Conservation (phyloP, 2,329 filamentous ascomycete species). For the Colletotrichum somersetense region DNA sequence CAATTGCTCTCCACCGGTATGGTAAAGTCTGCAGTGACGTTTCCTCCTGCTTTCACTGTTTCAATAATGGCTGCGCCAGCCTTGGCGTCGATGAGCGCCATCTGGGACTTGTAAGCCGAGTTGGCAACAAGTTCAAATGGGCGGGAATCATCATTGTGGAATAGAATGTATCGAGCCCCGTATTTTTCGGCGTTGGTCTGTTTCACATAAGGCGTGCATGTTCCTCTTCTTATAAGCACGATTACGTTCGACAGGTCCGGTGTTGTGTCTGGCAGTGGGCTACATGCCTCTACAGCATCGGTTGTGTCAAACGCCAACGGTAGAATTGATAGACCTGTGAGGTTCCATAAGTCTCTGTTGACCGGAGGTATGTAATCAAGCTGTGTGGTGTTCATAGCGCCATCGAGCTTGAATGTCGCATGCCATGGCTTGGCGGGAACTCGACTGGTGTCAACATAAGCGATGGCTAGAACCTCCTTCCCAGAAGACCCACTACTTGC, state of each 20-base stretch:
- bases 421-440: slow-evolving; percentile 47
- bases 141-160: slow-evolving; percentile 47
- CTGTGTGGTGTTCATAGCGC: slow-evolving; percentile 44
- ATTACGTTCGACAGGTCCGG: slow-evolving; percentile 45
- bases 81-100: slow-evolving; percentile 45
- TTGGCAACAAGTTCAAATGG: slow-evolving; percentile 30
- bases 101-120: slow-evolving; percentile 32
- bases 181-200: slow-evolving; percentile 46
- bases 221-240: slow-evolving; percentile 50
- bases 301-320: slow-evolving; percentile 46
- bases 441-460: slow-evolving; percentile 53
- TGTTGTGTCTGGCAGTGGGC: slow-evolving; percentile 43
- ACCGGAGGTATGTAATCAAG: slow-evolving; percentile 52
- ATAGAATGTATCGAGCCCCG: slow-evolving; percentile 47
- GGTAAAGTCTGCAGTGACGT: slow-evolving; percentile 39
- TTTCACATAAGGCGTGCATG: slow-evolving; percentile 49
- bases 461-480: slow-evolving; percentile 57
- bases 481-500: slow-evolving; percentile 56
- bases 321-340: slow-evolving; percentile 50
- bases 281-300: slow-evolving; percentile 46
- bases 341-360: slow-evolving; percentile 46
- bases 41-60: slow-evolving; percentile 43
- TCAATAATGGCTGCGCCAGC: slow-evolving; percentile 47
- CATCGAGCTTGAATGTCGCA: slow-evolving; percentile 48
- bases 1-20: slow-evolving; percentile 9